Evolutionary conservation across 2,329 filamentous ascomycete species (phyloP).

Genomic region (Parascedosporium putredinis): DNA sequence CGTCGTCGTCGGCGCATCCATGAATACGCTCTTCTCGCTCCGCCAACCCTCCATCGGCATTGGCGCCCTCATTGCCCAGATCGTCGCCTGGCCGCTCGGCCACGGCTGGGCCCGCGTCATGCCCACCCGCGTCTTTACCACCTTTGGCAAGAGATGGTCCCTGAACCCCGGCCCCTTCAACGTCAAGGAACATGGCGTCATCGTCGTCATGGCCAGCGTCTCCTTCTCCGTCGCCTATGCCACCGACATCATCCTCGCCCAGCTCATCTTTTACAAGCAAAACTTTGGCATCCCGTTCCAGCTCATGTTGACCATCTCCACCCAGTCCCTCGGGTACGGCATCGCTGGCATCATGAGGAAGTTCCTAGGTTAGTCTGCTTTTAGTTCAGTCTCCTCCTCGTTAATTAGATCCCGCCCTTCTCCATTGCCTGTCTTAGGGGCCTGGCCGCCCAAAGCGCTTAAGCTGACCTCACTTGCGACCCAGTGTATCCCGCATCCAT

Average conservation of each 20-base stretch:
- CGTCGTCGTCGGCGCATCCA: slow-evolving; percentile 45
- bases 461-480: neutral
- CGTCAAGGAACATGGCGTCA: slow-evolving; percentile 59
- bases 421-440: no score
- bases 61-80: slow-evolving; percentile 50
- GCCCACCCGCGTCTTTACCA: slow-evolving; percentile 36
- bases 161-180: slow-evolving; percentile 62
- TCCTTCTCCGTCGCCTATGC: slow-evolving; percentile 62
- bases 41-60: slow-evolving; percentile 52
- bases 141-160: slow-evolving; percentile 43
- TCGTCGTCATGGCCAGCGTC: slow-evolving; percentile 62
- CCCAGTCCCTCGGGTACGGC: slow-evolving; percentile 59
- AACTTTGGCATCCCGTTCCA: slow-evolving; percentile 58
- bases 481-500: slow-evolving; percentile 55
- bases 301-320: slow-evolving; percentile 55
- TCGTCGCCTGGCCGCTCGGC: slow-evolving; percentile 54
- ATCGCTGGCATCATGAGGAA: slow-evolving; percentile 58
- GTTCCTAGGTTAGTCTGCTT: slow-evolving; percentile 39
- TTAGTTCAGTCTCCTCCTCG: no score
- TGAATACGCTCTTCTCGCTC: slow-evolving; percentile 55
- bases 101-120: slow-evolving; percentile 48
- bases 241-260: slow-evolving; percentile 63
- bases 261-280: slow-evolving; percentile 61
- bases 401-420: no score
- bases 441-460: no score